These are phyloP conservation scores for Wickerhamomyces chaumierensis DNA, from an alignment of 805 yeast species.

Conservation along the genomic window DNA sequence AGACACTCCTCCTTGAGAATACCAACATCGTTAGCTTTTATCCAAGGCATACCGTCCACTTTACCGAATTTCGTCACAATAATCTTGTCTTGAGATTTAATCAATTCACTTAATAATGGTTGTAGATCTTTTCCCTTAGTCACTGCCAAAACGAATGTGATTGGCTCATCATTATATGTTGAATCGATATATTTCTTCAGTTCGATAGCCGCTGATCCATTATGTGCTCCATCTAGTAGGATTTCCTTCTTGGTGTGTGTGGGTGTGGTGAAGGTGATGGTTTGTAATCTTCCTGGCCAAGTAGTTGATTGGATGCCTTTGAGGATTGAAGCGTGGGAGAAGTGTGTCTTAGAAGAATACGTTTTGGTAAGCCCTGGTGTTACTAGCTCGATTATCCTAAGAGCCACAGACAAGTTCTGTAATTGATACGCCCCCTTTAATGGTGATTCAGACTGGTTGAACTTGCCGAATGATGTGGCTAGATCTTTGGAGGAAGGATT, in stretches of 20 bases:
- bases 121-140: constrained; percentile 60
- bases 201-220: constrained; percentile 73
- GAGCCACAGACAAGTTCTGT: constrained; percentile 58
- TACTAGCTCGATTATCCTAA: constrained; percentile 37
- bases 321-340: constrained; percentile 26
- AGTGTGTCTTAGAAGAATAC: constrained; percentile 13
- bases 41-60: constrained; percentile 95
- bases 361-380: constrained; percentile 15
- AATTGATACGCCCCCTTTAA: constrained; percentile 65
- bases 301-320: constrained; percentile 41
- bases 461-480: constrained; percentile 20
- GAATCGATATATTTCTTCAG: constrained; percentile 41
- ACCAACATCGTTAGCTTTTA: constrained; percentile 32
- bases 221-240: constrained; percentile 89
- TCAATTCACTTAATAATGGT: constrained; percentile 38
- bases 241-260: constrained; percentile 14
- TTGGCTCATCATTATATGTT: constrained; percentile 9
- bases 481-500: constrained; percentile 12
- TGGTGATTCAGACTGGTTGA: constrained; percentile 32
- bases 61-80: constrained; percentile 51
- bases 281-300: constrained; percentile 89
- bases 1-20: constrained; percentile 14
- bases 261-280: constrained; percentile 11
- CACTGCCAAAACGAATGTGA: constrained; percentile 57
- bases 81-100: constrained; percentile 42